Evolutionary conservation across 345 rosid genomes (phyloP).

Genomic region (Trapa incisa): DNA sequence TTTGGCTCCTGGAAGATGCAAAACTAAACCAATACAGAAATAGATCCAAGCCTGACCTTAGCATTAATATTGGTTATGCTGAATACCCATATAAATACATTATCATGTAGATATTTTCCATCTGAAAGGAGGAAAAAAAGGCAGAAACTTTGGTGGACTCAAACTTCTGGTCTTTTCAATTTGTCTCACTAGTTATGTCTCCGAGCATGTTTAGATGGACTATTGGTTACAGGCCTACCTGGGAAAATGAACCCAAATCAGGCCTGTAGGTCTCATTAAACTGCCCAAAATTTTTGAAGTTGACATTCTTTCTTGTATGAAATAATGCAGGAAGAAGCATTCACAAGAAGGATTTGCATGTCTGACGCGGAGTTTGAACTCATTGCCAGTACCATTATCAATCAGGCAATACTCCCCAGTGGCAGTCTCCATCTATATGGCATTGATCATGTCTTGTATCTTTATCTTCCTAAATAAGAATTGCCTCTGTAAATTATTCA

Average conservation of each 20-base stretch:
- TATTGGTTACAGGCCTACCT: not conserved
- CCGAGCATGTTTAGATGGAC: not conserved
- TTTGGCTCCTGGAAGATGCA: not conserved
- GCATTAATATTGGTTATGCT: not conserved
- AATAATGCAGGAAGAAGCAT: slow-evolving; percentile 31
- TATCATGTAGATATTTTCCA: not conserved
- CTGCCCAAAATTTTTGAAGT: not conserved
- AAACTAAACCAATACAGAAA: no score
- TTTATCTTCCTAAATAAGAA: not conserved
- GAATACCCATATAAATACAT: not conserved
- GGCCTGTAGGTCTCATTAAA: not conserved
- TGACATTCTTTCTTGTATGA: not conserved
- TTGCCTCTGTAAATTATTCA: not conserved
- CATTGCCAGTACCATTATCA: slow-evolving; percentile 16
- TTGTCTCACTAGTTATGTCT: not conserved
- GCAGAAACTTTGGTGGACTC: not conserved
- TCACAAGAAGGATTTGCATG: slow-evolving; percentile 51
- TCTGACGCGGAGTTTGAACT: slow-evolving; percentile 20
- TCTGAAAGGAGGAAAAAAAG: not conserved
- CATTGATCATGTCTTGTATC: slow-evolving; percentile 7
- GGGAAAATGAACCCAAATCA: not conserved
- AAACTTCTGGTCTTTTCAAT: not conserved
- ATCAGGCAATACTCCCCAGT: slow-evolving; percentile 22
- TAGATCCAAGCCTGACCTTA: not conserved
- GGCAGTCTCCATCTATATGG: slow-evolving; percentile 17